Percentiles rank a stretch among this genome's conserved stretches.
Evolutionary conservation across 257 asterid species (phyloP).

Genomic region (Misopates orontium): DNA sequence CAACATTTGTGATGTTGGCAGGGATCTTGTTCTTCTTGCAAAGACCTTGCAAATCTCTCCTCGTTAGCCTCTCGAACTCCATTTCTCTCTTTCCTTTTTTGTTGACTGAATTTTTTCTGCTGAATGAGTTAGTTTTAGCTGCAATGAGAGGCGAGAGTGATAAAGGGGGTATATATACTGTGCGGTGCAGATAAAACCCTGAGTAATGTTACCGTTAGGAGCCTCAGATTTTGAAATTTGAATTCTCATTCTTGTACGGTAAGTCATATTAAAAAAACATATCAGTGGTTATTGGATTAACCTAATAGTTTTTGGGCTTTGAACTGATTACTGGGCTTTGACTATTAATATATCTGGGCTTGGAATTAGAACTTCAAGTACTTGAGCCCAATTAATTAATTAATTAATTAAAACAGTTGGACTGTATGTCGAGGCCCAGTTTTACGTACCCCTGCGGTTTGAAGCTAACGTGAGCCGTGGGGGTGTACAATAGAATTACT

Average conservation of each 20-base stretch:
- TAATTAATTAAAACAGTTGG: neutral
- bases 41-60: conserved; percentile 74
- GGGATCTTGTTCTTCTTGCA: conserved; percentile 78
- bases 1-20: conserved; percentile 62
- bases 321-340: neutral
- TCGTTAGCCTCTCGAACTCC: conserved; percentile 59
- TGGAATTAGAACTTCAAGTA: neutral
- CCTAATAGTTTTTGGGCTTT: neutral
- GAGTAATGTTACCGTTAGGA: conserved; percentile 51
- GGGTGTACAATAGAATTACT: too few relatives aligned
- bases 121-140: neutral
- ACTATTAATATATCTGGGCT: neutral
- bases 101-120: neutral
- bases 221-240: conserved; percentile 44
- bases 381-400: neutral
- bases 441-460: neutral
- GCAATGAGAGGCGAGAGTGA: conserved; percentile 26
- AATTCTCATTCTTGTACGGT: conserved; percentile 5
- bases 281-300: neutral
- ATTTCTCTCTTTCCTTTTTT: conserved; percentile 25
- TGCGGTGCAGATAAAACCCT: conserved; percentile 17
- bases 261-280: neutral
- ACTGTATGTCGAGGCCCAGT: neutral
- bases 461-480: neutral
- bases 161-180: conserved; percentile 26